Base-by-base conservation (phyloP, 768 basidiomycete genomes). In the Thelephora ganbajun region DNA sequence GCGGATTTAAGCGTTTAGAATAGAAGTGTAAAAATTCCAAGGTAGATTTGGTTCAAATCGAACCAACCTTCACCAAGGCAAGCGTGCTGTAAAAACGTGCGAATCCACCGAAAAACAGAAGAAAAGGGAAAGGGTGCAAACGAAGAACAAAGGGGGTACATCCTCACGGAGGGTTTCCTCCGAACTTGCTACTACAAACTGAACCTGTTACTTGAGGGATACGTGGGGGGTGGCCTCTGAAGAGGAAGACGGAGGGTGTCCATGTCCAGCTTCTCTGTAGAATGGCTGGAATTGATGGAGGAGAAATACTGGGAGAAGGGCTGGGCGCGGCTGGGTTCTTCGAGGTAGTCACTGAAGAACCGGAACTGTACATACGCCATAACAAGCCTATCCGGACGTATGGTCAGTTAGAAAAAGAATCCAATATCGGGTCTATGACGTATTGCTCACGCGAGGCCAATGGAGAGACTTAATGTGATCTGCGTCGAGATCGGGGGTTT, bases 391-490 rank as follows among this genome's bases (percentile, higher is more conserved):
- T 22, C 11, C 9, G 14, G 39, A 18, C n/a, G n/a, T n/a, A n/a
- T n/a, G 22, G 11, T 18, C 22, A 11, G 39, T 7, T 9, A 7
- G 14, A 41, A 18, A 7, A 5, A 14, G 16, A 18, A 11, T 14
- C 14, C 39, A 4, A 18, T 18, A 22, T 18, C 14, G 39, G 22
- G 14, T 18, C 39, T 7, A 14, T 22, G 34, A 41, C 39, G 35
- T 39, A 33, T 42, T 39, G 68, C 79, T 50, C 58, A 83, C 79
- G 68, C 77, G 13, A 77, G 55, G 13, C 54, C 74, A 34, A 83
- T 54, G 2, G 81, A 82, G 14, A 66, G 65, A 12, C 64, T 72
- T 16, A 83, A 47, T 34, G 76, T 60, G 47, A 81, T 65, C 46
- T 72, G 65, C 1, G 77, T 77, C 12, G 63, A 58, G 33, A 68